Base-by-base conservation (phyloP, 768 basidiomycete genomes). In the Termitomyces sp. region DNA sequence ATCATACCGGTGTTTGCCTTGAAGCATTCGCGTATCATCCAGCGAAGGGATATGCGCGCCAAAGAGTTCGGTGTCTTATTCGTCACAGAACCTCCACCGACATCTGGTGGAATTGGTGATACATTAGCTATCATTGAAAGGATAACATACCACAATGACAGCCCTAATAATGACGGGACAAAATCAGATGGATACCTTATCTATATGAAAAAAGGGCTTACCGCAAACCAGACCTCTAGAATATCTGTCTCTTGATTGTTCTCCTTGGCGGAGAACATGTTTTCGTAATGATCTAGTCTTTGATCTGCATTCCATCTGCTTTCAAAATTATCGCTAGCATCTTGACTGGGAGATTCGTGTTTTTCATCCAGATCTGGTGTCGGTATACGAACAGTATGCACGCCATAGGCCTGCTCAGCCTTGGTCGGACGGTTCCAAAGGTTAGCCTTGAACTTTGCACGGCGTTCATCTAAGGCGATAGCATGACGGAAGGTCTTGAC, bases 21-120 rank as follows among this genome's bases (percentile, higher is more conserved):
- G 77, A 88, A 84, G 61, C 79, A 81, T 64, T 90, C 79, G 24
- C 87, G 82, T 50, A 90, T 71, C 86, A 90, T 88, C 87, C 88
- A 86, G 0, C 79, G 74, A 15, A 86, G 73, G 3, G 83, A 69
- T 34, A 84, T 80, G n/a, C 79, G 77, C 7, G 83, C 76, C 3
- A 86, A 75, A 18, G 70, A 72, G 37, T 77, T 62, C 0, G 59
- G 65, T 0, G 71, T 72, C 2, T 71, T 73, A 62, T 84, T 81
- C 9, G 66, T 70, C 2, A 78, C 78, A 9, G 80, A 78, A 0
- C 82, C 82, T n/a, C 85, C 85, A 13, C 84, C 84, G 24, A 85
- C 75, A 63, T 84, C 81, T 81, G 57, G 28, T 41, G 29, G 47
- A 16, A 55, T 24, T 5, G 16, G 34, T 53, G 26, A 36, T n/a